These are phyloP conservation scores for Lachancea sp. DNA, from an alignment of 805 yeast species.

Conservation along the genomic window DNA sequence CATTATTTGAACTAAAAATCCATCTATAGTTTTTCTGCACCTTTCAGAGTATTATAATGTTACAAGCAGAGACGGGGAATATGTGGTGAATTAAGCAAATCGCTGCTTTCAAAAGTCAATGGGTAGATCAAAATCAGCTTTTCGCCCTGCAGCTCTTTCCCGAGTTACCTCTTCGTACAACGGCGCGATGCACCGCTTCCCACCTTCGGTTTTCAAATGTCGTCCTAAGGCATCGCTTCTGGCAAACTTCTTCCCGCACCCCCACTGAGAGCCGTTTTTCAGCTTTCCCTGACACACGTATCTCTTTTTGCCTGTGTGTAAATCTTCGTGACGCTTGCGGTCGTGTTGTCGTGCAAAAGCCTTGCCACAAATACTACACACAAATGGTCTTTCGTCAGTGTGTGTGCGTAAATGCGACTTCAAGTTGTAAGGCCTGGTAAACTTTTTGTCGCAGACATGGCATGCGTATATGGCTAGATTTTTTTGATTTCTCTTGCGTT, in stretches of 20 bases:
- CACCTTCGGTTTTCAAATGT: slow-evolving; percentile 75
- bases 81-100: not conserved
- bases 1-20: not conserved
- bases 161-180: slow-evolving; percentile 51
- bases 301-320: slow-evolving; percentile 71
- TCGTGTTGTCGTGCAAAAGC: slow-evolving; percentile 80
- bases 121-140: slow-evolving; percentile 1
- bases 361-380: slow-evolving; percentile 68
- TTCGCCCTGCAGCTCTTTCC: slow-evolving; percentile 19
- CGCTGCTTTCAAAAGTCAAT: not conserved
- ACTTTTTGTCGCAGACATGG: slow-evolving; percentile 74
- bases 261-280: slow-evolving; percentile 60
- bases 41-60: not conserved
- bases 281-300: slow-evolving; percentile 64
- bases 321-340: slow-evolving; percentile 65
- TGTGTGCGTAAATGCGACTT: slow-evolving; percentile 90
- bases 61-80: not conserved
- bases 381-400: slow-evolving; percentile 74
- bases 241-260: slow-evolving; percentile 75
- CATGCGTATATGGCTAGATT: slow-evolving; percentile 46
- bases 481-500: slow-evolving; percentile 17
- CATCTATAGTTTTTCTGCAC: not conserved
- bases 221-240: slow-evolving; percentile 73
- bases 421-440: slow-evolving; percentile 88
- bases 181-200: slow-evolving; percentile 64